Base-by-base conservation (phyloP, 2,329 filamentous ascomycete species). In the Sporothrix variecibatus region DNA sequence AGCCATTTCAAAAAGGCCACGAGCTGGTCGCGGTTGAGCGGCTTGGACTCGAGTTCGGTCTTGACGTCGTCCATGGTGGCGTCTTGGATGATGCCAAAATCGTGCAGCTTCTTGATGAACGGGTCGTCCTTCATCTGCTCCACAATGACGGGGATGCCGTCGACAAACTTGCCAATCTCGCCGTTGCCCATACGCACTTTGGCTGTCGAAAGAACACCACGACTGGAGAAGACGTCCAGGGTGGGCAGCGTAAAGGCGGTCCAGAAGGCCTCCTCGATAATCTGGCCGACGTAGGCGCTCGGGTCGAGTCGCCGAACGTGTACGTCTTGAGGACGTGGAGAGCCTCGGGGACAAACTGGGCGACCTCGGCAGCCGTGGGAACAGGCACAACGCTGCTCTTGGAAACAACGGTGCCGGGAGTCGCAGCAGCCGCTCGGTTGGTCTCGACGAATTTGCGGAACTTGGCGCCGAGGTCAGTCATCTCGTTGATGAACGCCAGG, bases 181-280 rank as follows among this genome's bases (percentile, higher is more conserved):
- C 93, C 81, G 80, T 92, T 84, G 81, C 85, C 93, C 78, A 97
- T 88, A 46, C 96, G 93, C 49, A 98, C 94, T 77, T 93, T 88
- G 15, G 93, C 90, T 49, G 93, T 97, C n/a, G 92, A 90, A 72
- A 98, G 86, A 7, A 99, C 91, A 73, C 97, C 97, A 74, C 92
- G 90, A 26, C 92, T 97, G 1, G 95, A 98, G 77, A 97, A 91
- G 7, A 98, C 88, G 79, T 98, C 95, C 74, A 98, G 94, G 0
- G 90, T 92, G 2, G 94, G 90, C 76, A 92, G 92, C 80, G 90
- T 92, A 79, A 93, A 96, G 76, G 94, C 95, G 49, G 91, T 97
- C 96, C 96, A 99, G 81, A 99, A 99, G 0, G 94, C 93, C 82
- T 98, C 94, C 79, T 98, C 95, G 72, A 99, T 94, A 75, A 94